Base-by-base conservation (phyloP, 164 flowering plant genomes). In the Liquidambar formosana region DNA sequence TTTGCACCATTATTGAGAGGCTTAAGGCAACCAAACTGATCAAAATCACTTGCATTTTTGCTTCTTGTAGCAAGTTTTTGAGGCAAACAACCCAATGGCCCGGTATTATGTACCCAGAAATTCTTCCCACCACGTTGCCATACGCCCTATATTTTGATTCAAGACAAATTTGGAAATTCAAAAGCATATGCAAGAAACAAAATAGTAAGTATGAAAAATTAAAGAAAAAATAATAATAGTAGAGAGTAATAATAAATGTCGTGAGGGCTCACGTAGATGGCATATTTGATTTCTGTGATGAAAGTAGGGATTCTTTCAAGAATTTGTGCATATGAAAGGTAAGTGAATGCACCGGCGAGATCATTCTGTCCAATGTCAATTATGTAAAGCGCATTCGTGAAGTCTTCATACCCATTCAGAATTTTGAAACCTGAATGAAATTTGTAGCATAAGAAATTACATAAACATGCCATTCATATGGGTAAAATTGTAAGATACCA, bases 331-430 rank as follows among this genome's bases (percentile, higher is more conserved):
- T 74, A 82, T 3, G 80, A 62, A 9, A 84, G 61, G 57, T 77
- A 73, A 12, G 82, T 67, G 38, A 88, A 76, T 2, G 87, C 83
- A 54, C 56, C 53, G 22, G 77, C 28, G 18, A 85, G 75, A 66
- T 90, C 89, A 68, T 85, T 85, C 23, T 90, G 85, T 47, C 92
- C 89, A 60, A 87, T 84, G 65, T 88, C 91, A 19, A 88, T 81
- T 54, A 67, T 79, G 75, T 82, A 87, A 41, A 88, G 72, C 12
- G 90, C 92, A 61, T 68, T 79, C 14, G 22, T 67, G 65, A 84
- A 90, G 3, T 75, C 91, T 1, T 76, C 67, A 38, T 82, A 83
- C 11, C 48, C 64, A 10, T 82, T 60, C 62, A 72, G 66, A 66
- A 69, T 60, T 68, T 57, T 74, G 10, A 61, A 52, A 63, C 82